phyloP scores from a whole-genome alignment of 805 yeast species.

The Yarrowia deformans region DNA sequence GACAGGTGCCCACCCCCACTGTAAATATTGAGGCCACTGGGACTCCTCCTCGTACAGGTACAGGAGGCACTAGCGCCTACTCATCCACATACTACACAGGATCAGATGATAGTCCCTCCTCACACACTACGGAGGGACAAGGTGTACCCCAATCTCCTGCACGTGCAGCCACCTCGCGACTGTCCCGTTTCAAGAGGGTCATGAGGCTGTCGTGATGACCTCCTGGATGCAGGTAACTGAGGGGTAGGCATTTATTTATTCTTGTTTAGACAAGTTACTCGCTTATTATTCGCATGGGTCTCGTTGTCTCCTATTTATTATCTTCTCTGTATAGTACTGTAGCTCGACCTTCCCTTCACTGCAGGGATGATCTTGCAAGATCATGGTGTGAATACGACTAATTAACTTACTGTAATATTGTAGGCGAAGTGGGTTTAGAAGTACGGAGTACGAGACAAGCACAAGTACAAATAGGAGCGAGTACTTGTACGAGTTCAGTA shows the following conservation, averaged over 20 bases:
- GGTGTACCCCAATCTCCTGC: not conserved
- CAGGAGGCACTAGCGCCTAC: not conserved
- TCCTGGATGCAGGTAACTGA: not conserved
- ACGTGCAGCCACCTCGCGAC: constrained; percentile 1
- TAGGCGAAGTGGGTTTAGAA: no score
- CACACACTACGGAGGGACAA: no score
- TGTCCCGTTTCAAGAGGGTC: constrained; percentile 17
- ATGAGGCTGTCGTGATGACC: constrained; percentile 9
- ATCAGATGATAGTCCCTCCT: constrained; percentile 17
- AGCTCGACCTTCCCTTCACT: no score
- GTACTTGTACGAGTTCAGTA: no score
- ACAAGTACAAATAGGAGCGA: no score
- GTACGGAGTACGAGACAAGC: no score
- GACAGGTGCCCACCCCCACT: constrained; percentile 7
- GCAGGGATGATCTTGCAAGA: not conserved
- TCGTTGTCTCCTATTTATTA: constrained; percentile 7
- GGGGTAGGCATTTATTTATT: not conserved
- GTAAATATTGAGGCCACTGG: not conserved
- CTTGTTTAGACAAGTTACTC: constrained; percentile 17
- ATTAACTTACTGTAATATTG: not conserved
- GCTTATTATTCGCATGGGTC: constrained; percentile 6
- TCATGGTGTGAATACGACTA: not conserved
- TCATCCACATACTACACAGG: not conserved
- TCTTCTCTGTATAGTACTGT: not conserved
- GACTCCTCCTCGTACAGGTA: not conserved